These are phyloP conservation scores for Saccharomycopsis crataegensis DNA, from an alignment of 1,139 yeast genomes.

Conservation along the genomic window DNA sequence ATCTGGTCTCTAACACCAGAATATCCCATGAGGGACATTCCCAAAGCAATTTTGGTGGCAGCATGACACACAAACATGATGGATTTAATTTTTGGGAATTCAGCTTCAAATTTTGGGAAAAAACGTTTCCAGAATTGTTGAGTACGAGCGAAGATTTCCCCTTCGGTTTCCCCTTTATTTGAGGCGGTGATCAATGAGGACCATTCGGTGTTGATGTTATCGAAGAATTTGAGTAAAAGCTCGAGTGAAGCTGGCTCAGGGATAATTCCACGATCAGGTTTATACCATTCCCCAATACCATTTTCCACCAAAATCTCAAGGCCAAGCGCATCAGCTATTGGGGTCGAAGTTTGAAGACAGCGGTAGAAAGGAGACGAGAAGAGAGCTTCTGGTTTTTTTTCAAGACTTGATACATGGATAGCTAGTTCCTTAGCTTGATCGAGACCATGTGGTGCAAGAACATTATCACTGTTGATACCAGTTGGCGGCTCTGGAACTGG, in stretches of 20 bases:
- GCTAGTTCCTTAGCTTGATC: constrained; percentile 76
- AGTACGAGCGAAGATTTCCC: constrained; percentile 53
- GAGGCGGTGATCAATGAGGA: constrained; percentile 48
- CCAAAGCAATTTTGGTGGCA: constrained; percentile 74
- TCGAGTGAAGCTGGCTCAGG: constrained; percentile 55
- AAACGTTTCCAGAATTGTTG: constrained; percentile 42
- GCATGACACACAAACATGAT: constrained; percentile 73
- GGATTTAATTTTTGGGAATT: constrained; percentile 47
- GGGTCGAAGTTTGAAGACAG: constrained; percentile 76
- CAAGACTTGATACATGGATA: constrained; percentile 32
- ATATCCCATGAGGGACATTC: constrained; percentile 54
- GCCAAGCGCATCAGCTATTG: constrained; percentile 50
- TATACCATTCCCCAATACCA: constrained; percentile 71
- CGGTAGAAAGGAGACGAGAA: constrained; percentile 83
- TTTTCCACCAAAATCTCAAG: constrained; percentile 57
- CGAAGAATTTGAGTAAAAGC: constrained; percentile 44
- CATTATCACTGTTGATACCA: constrained; percentile 76
- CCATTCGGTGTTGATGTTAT: constrained; percentile 41
- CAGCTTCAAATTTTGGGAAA: constrained; percentile 42
- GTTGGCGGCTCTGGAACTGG: constrained; percentile 75
- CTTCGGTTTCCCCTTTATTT: constrained; percentile 56
- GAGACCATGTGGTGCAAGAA: constrained; percentile 70
- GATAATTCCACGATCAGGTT: constrained; percentile 43
- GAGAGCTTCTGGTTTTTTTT: constrained; percentile 44
- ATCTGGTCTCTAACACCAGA: constrained; percentile 38